These are phyloP conservation scores for bread wheat (Triticum aestivum) DNA, from an alignment of 176 grass and related monocot genomes.

Conservation along the genomic window DNA sequence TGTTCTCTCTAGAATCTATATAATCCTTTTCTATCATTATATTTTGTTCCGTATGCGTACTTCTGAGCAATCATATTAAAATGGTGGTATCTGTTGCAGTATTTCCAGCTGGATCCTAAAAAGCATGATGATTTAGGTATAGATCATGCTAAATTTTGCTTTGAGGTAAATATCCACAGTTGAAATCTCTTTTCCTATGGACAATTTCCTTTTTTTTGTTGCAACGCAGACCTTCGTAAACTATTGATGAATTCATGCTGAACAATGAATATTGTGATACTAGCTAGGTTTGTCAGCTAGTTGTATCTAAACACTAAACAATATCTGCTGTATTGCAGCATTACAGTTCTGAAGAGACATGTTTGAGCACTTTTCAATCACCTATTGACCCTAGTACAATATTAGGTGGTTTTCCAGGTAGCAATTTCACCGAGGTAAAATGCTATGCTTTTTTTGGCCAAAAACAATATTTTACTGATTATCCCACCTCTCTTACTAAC, in stretches of 20 bases:
- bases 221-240: neutral
- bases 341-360: slow-evolving; percentile 85
- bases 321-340: slow-evolving; percentile 67
- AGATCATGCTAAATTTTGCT: slow-evolving; percentile 88
- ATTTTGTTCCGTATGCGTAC: slow-evolving; percentile 17
- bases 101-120: slow-evolving; percentile 95
- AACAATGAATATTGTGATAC: slow-evolving; percentile 1
- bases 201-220: neutral
- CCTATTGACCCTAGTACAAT: slow-evolving; percentile 88
- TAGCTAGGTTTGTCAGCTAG: slow-evolving; percentile 1
- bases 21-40: neutral
- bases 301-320: slow-evolving; percentile 23
- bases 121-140: slow-evolving; percentile 61
- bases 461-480: neutral
- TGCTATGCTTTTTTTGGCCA: slow-evolving; percentile 11
- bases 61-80: neutral
- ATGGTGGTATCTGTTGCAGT: slow-evolving; percentile 49
- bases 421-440: slow-evolving; percentile 82
- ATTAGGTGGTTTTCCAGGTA: slow-evolving; percentile 90
- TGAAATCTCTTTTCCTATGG: slow-evolving; percentile 20
- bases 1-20: slow-evolving; percentile 27
- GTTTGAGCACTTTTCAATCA: slow-evolving; percentile 80
- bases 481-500: slow-evolving; percentile 16
- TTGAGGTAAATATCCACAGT: slow-evolving; percentile 56
- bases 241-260: neutral